Base-by-base conservation (phyloP, 2,329 filamentous ascomycete species). In the Diaporthe eres region DNA sequence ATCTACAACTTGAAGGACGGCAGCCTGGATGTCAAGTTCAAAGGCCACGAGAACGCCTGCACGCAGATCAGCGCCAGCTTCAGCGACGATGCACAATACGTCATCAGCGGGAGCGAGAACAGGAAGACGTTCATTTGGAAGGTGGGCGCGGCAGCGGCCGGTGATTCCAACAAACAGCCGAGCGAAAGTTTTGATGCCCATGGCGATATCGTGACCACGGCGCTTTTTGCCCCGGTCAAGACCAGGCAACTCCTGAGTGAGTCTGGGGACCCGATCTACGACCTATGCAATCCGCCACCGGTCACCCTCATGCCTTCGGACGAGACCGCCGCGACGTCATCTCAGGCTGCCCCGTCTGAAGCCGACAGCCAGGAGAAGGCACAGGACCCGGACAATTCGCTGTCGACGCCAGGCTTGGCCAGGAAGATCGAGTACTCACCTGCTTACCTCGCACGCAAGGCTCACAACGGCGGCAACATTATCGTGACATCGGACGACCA, bases 101-200 rank as follows among this genome's bases (percentile, higher is more conserved):
- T 99, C 74, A 94, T 98, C 19, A 98, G 95, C 80, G 97, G 97
- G 19, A 98, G 95, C 82, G 97, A 99, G 81, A 96, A 98, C 82
- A 90, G 93, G 49, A 94, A 94, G 82, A 92, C 94, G 0, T 98
- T 98, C 81, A 94, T 98, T 63, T 99, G 97, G 97, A 94, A 93
- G 22, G 89, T 91, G n/a, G 63, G 70, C 22, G 55, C 55, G 10
- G 28, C 70, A 19, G 51, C 31, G 3, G 37, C 61, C 34, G 57
- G 73, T n/a, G 75, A 77, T 5, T 73, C 70, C n/a, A 95, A 97
- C 79, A 97, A 97, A 82, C 90, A 92, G 44, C 94, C 96, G 0
- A 90, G 95, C 79, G 97, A 99, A 83, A 93, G 93, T 79, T 98
- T 99, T 79, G 95, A 98, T 80, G 96, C 96, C 0, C 95, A 98